Percentiles rank a stretch among this genome's conserved stretches.
phyloP scores from a whole-genome alignment of 805 yeast genomes.

The Metschnikowia noctiluminum region DNA sequence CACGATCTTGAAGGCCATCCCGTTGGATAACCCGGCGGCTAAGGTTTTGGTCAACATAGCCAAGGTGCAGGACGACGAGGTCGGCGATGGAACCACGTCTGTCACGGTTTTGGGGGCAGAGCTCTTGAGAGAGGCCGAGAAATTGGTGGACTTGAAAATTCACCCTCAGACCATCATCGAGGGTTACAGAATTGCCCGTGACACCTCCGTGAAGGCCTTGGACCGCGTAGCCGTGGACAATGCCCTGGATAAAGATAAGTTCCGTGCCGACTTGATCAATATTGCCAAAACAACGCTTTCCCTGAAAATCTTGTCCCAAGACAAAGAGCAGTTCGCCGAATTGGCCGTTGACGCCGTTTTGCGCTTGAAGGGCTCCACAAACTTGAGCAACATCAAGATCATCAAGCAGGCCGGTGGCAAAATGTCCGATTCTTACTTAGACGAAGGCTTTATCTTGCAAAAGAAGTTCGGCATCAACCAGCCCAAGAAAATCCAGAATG shows the following conservation, averaged over 20 bases:
- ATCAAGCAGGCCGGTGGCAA: conserved; percentile 93
- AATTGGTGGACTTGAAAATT: conserved; percentile 83
- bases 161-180: conserved; percentile 98
- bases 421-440: conserved; percentile 85
- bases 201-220: conserved; percentile 81
- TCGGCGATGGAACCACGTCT: conserved; percentile 97
- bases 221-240: conserved; percentile 75
- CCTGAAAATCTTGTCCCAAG: conserved; percentile 92
- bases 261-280: conserved; percentile 72
- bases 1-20: conserved; percentile 88
- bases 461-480: conserved; percentile 93
- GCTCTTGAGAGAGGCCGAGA: conserved; percentile 90
- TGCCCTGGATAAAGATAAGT: conserved; percentile 51
- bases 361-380: conserved; percentile 80
- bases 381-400: conserved; percentile 88
- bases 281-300: conserved; percentile 93
- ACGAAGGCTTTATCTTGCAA: conserved; percentile 91
- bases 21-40: conserved; percentile 97
- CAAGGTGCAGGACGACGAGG: conserved; percentile 96
- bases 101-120: conserved; percentile 92
- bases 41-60: conserved; percentile 91
- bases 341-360: conserved; percentile 93
- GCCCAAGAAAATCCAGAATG: conserved; percentile 80
- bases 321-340: conserved; percentile 82
- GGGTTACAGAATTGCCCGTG: conserved; percentile 87